Conservation (phyloP, 805 yeast genomes). For the Saturnispora serradocipensis region DNA sequence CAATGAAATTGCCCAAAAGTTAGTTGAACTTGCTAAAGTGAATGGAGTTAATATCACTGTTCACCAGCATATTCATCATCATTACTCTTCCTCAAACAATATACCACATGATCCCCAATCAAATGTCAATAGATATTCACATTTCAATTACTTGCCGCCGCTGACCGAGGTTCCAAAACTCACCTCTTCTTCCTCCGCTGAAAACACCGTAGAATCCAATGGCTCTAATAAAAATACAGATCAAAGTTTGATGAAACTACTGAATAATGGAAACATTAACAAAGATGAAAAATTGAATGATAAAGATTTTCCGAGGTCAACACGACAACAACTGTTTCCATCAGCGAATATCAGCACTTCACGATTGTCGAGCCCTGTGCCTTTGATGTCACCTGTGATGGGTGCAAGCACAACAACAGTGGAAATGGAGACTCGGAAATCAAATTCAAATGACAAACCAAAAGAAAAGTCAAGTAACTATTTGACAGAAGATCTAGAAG, state of each 20-base stretch:
- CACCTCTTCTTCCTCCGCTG: conserved; percentile 46
- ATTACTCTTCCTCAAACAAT: conserved; percentile 42
- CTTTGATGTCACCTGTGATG: conserved; percentile 1
- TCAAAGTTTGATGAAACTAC: conserved; percentile 35
- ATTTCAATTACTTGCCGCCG: conserved; percentile 69
- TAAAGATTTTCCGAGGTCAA: conserved; percentile 1
- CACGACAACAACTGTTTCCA: conserved; percentile 13
- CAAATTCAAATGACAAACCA: neutral
- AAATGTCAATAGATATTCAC: conserved; percentile 50
- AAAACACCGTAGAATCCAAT: conserved; percentile 21
- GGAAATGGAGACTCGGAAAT: neutral
- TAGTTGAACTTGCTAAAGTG: conserved; percentile 52
- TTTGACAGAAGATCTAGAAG: conserved; percentile 44
- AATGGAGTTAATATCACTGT: conserved; percentile 54
- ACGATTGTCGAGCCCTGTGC: conserved; percentile 1
- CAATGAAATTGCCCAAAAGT: conserved; percentile 44
- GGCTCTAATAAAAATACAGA: conserved; percentile 22
- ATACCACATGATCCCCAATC: conserved; percentile 38
- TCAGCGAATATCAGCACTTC: conserved; percentile 3
- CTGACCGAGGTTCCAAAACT: conserved; percentile 61
- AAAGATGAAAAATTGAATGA: neutral
- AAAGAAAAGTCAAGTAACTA: conserved; percentile 9
- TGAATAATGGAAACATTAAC: conserved; percentile 26
- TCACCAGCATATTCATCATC: conserved; percentile 83
- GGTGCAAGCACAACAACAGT: neutral